Conservation (phyloP, 805 yeast genomes). For the Lipomyces spencermartinsiae region DNA sequence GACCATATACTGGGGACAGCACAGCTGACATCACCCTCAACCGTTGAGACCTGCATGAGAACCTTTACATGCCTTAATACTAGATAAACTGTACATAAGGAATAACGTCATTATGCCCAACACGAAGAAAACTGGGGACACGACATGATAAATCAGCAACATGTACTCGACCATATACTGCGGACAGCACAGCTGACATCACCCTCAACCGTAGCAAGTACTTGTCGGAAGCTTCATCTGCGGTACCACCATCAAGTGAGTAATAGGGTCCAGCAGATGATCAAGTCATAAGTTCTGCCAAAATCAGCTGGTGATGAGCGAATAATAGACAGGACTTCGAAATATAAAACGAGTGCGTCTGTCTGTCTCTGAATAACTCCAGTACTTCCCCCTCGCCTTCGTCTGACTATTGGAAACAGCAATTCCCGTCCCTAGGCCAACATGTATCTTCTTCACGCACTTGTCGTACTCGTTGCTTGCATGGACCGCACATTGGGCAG, state of each 20-base stretch:
- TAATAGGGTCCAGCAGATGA: neutral
- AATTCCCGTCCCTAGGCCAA: neutral
- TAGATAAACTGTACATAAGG: too few relatives aligned
- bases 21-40: too few relatives aligned
- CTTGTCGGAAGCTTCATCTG: neutral
- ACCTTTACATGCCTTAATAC: too few relatives aligned
- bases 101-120: too few relatives aligned
- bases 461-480: neutral
- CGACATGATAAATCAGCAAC: neutral
- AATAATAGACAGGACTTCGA: too few relatives aligned
- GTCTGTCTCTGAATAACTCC: too few relatives aligned
- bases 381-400: too few relatives aligned
- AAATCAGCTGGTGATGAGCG: too few relatives aligned
- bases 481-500: neutral
- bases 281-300: neutral
- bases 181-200: neutral
- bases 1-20: too few relatives aligned
- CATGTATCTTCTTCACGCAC: neutral
- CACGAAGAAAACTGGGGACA: too few relatives aligned
- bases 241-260: neutral
- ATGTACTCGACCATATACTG: neutral
- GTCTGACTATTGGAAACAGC: neutral
- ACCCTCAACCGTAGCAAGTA: neutral
- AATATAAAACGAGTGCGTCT: neutral
- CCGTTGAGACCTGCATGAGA: too few relatives aligned